Conservation (phyloP, 495 filamentous ascomycete genomes). For the Neurospora sp. region DNA sequence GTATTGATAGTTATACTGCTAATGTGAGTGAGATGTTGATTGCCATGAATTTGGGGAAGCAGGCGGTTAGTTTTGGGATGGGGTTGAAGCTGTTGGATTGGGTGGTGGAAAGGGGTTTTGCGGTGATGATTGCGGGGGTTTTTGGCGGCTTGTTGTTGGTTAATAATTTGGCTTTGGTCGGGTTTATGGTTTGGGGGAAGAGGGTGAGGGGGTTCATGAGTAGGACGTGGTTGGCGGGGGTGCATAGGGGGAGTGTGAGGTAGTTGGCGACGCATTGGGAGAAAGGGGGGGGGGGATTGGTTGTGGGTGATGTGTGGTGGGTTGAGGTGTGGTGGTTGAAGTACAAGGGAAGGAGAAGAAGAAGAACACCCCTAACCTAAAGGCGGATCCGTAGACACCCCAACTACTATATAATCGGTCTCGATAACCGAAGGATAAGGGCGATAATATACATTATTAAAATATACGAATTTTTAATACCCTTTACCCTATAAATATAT, state of each 20-base stretch:
- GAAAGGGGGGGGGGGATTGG: too few relatives aligned
- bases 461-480: too few relatives aligned
- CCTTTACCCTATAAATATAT: too few relatives aligned
- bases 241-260: not conserved
- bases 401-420: too few relatives aligned
- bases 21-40: slow-evolving; percentile 56
- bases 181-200: slow-evolving; percentile 51
- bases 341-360: too few relatives aligned
- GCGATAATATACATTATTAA: too few relatives aligned
- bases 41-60: slow-evolving; percentile 59
- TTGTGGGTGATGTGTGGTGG: too few relatives aligned
- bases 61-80: slow-evolving; percentile 53
- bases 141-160: slow-evolving; percentile 43
- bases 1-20: slow-evolving; percentile 47
- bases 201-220: slow-evolving; percentile 40
- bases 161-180: slow-evolving; percentile 45
- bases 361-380: too few relatives aligned
- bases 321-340: too few relatives aligned
- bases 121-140: slow-evolving; percentile 46
- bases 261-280: too few relatives aligned
- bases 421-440: too few relatives aligned
- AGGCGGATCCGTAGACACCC: too few relatives aligned
- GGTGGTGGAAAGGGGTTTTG: slow-evolving; percentile 47
- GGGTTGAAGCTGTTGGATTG: slow-evolving; percentile 48
- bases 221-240: slow-evolving; percentile 34